Base-by-base conservation (phyloP, 441 rosid species). In the Adansonia gregorii region DNA sequence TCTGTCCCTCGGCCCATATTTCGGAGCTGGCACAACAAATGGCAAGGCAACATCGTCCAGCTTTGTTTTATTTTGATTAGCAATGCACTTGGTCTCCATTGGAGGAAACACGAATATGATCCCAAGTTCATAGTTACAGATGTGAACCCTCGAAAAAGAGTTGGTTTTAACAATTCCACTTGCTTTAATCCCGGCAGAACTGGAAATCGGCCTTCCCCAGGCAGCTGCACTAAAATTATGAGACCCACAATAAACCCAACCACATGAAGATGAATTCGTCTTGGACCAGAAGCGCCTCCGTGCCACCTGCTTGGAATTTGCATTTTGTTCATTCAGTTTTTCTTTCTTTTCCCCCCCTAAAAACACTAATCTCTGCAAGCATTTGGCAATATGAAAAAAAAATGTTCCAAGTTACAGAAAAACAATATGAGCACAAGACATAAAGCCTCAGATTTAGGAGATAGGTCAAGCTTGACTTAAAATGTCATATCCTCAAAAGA, bases 181-280 rank as follows among this genome's bases (percentile, higher is more conserved):
- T 19, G 84, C 73, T 51, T 81, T 89, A 66, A 39, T 78, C 66
- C 84, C 78, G 72, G 75, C 58, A 67, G 87, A 85, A 76, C 76
- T 80, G 54, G 87, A 85, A 35, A 90, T 86, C 59, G 84, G 80
- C 72, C 92, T 84, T 75, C 98, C 99, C 98, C 99, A 95, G 15
- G 99, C 98, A 78, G 97, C 97, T 54, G 92, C 87, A 82, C 99
- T 95, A 79, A 93, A 91, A 79, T 93, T 95, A 85, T 93, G 99
- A 46, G 99, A 95, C 35, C 98, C 97, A 17, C 95, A 88, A 68
- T 95, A 95, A 78, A 93, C 89, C 98, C 98, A 95, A 61, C 99
- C 98, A 75, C 74, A 85, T 8, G 97, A 86, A 80, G 89, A 82
- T 74, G 83, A 76, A 45, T 81, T 85, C 54, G 78, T 76, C 79